Base-by-base conservation (phyloP, 2,329 filamentous ascomycete genomes). In the Aspergillus pseudoglaucus region DNA sequence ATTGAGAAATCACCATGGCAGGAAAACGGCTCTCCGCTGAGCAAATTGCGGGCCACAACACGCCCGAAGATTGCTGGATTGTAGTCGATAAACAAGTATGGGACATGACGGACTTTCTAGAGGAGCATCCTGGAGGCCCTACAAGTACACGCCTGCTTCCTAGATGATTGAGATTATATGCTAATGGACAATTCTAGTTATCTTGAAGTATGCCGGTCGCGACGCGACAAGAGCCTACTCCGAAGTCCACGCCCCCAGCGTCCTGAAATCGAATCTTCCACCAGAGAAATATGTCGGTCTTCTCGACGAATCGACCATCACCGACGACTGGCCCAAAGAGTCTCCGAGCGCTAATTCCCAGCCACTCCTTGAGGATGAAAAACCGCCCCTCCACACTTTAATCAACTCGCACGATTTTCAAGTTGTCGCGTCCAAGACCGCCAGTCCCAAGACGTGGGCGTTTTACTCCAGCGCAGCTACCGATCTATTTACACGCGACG, bases 401-500 rank as follows among this genome's bases (percentile, higher is more conserved):
- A 78, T 84, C 59, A 82, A 74, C 55, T 69, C 77, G 6, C 71
- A 82, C 51, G 83, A 86, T 65, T 85, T 85, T 58, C 75, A 80
- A 45, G 49, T 67, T 9, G 79, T 77, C 0, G 82, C 83, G 3
- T 73, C 75, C 14, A 68, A 70, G 22, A 77, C 75, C 5, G 72
- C 83, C 42, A 73, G 74, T 7, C 74, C 76, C 18, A 86, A 87
- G 58, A 79, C 82, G n/a, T 85, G 81, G 80, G 83, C 83, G 0
- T 87, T 85, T 58, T 79, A 83, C 59, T 84, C 80, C 17, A 84
- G 81, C 7, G 83, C 82, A 2, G 79, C 83, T 9, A 85, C 81
- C 5, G 83, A 75, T 75, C 57, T 78, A 3, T 80, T 83, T 33
- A 79, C 82, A 42, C 73, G 75, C 2, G 64, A 72, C 20, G 70